phyloP scores from a whole-genome alignment of 352 stramenopile genomes.

The Phytopythium vexans region DNA sequence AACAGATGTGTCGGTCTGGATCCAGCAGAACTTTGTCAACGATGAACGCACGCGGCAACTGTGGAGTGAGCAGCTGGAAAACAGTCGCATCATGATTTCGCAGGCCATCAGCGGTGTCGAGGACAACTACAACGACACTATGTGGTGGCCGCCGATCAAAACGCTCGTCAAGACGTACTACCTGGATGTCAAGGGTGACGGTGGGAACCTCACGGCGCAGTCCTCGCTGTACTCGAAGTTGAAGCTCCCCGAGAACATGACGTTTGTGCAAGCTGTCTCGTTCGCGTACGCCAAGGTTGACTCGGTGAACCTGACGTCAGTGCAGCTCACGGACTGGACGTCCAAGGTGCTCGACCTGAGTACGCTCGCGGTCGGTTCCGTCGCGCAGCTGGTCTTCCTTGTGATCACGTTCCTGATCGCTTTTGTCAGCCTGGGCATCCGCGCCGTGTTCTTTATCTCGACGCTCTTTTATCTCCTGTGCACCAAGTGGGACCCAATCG shows the following conservation, averaged over 20 bases:
- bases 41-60: conserved; percentile 78
- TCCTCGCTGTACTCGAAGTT: conserved; percentile 49
- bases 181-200: conserved; percentile 56
- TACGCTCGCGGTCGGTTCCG: conserved; percentile 75
- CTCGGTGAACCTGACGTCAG: conserved; percentile 80
- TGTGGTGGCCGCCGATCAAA: conserved; percentile 87
- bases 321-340: conserved; percentile 85
- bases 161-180: conserved; percentile 83
- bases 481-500: conserved; percentile 85
- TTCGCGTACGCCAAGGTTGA: conserved; percentile 84
- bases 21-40: conserved; percentile 87
- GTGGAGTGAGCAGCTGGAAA: conserved; percentile 82
- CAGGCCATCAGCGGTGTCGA: conserved; percentile 76
- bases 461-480: conserved; percentile 86
- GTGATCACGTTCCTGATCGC: conserved; percentile 76
- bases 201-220: conserved; percentile 48
- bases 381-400: conserved; percentile 78
- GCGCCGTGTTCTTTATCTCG: conserved; percentile 86
- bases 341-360: conserved; percentile 82
- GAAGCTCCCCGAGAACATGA: conserved; percentile 80
- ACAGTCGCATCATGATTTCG: conserved; percentile 78
- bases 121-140: conserved; percentile 86
- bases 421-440: conserved; percentile 84
- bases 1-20: conserved; percentile 67
- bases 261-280: conserved; percentile 63